Evolutionary conservation across 495 filamentous ascomycete genomes (phyloP).

Genomic region (Penicillium macrosclerotiorum): DNA sequence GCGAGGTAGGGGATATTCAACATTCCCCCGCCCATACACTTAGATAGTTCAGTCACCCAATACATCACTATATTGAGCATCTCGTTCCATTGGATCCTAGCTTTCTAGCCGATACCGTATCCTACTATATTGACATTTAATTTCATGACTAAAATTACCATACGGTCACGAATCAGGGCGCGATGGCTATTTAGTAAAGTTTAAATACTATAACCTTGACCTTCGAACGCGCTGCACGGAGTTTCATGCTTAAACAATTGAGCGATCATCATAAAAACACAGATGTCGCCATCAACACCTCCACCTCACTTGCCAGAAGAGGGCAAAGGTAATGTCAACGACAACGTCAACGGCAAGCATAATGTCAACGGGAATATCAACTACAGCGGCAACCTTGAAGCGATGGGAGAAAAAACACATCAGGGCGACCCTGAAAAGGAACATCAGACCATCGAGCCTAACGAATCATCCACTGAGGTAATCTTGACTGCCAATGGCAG

Average conservation of each 20-base stretch:
- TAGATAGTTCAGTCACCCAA: too few relatives aligned
- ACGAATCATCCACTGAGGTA: neutral
- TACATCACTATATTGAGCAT: too few relatives aligned
- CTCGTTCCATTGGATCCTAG: too few relatives aligned
- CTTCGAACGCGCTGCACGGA: neutral
- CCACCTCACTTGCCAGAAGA: constrained; percentile 1
- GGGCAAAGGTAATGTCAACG: neutral
- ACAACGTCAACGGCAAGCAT: too few relatives aligned
- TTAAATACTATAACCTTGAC: neutral
- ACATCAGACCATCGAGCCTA: neutral
- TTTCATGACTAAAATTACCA: constrained; percentile 1
- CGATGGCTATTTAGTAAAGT: neutral
- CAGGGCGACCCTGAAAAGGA: constrained; percentile 1
- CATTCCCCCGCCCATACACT: too few relatives aligned
- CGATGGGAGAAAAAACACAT: constrained; percentile 2
- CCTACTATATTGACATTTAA: too few relatives aligned
- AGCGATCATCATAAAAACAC: neutral
- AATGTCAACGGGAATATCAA: too few relatives aligned
- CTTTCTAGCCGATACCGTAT: too few relatives aligned
- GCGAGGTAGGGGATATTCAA: too few relatives aligned
- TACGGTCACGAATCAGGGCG: neutral
- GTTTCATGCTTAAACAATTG: neutral
- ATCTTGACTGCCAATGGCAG: neutral
- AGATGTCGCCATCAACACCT: neutral
- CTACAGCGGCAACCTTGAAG: neutral